Base-by-base conservation (phyloP, 768 basidiomycete genomes). In the Cubamyces lactineus region DNA sequence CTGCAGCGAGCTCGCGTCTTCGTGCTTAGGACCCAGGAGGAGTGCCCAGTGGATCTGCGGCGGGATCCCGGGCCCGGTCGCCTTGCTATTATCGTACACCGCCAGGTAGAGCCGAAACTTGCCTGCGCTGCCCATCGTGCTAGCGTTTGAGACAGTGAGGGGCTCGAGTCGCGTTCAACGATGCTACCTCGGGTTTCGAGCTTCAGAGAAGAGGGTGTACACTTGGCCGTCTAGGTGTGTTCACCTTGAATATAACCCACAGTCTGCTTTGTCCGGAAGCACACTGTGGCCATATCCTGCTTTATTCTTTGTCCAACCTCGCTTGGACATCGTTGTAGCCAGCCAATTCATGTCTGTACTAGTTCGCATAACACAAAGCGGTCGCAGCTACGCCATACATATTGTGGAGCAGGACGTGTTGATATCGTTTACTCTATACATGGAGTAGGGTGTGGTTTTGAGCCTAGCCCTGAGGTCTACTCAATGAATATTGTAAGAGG, bases 101-200 rank as follows among this genome's bases (percentile, higher is more conserved):
- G 42, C 64, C 47, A 65, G 60, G 59, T 65, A 65, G 46, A 65
- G 48, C n/a, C 60, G 53, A 40, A 49, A 50, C 53, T 61, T 64
- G 58, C 51, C 54, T 21, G 28, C 43, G 61, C 7, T 17, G 24
- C 58, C 54, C 63, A 60, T 59, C 53, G 23, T 21, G 45, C 23
- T 19, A 40, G 17, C 8, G 34, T 34, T 1, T 9, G 9, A 34
- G 9, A 11, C 34, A 34, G 34, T 1, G 9, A 34, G 34, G 9
- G 34, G 11, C 34, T 34, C 34, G 34, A 34, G 34, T 34, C 9
- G 34, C 34, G 34, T 11, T 34, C 34, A 34, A 34, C 9, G 34
- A 5, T 34, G 34, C 34, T 34, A 34, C 5, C 34, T 34, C 34
- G 1, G 11, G 34, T 9, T 34, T 34, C 9, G 5, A 34, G 34